These are phyloP conservation scores for Eutrema japonicum DNA, from an alignment of 345 rosid genomes.

Conservation along the genomic window DNA sequence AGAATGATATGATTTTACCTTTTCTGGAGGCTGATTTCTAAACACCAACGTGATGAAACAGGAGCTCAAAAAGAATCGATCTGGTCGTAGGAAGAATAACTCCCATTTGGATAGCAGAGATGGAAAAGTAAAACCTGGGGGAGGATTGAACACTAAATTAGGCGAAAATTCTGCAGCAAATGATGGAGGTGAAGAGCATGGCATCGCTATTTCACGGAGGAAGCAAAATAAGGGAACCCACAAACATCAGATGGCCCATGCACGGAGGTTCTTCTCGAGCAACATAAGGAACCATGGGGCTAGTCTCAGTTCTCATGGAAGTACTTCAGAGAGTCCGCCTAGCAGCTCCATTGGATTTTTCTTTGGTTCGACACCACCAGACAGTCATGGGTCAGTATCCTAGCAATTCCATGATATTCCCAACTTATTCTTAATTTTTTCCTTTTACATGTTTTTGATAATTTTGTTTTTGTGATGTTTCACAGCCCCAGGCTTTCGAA, in stretches of 20 bases:
- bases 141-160: constrained; percentile 48
- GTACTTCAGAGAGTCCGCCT: constrained; percentile 90
- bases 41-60: constrained; percentile 41
- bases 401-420: constrained; percentile 28
- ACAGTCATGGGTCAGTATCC: constrained; percentile 74
- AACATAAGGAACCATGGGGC: constrained; percentile 73
- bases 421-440: constrained; percentile 21
- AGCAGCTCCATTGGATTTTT: constrained; percentile 92
- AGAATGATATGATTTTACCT: neutral
- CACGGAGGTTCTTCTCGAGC: constrained; percentile 80
- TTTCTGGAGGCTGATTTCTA: constrained; percentile 21
- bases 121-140: constrained; percentile 53
- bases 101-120: constrained; percentile 63
- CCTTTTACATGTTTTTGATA: neutral
- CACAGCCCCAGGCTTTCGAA: constrained; percentile 77
- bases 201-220: constrained; percentile 51
- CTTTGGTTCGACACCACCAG: constrained; percentile 97
- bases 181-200: constrained; percentile 64
- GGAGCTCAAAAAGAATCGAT: constrained; percentile 76
- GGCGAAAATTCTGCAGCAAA: constrained; percentile 54
- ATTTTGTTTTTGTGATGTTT: constrained; percentile 28
- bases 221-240: constrained; percentile 65
- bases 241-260: constrained; percentile 68
- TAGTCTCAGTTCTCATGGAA: constrained; percentile 56
- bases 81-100: constrained; percentile 56